Evolutionary conservation across 148 eudicot species (phyloP).

Genomic region (Limonium bicolor): DNA sequence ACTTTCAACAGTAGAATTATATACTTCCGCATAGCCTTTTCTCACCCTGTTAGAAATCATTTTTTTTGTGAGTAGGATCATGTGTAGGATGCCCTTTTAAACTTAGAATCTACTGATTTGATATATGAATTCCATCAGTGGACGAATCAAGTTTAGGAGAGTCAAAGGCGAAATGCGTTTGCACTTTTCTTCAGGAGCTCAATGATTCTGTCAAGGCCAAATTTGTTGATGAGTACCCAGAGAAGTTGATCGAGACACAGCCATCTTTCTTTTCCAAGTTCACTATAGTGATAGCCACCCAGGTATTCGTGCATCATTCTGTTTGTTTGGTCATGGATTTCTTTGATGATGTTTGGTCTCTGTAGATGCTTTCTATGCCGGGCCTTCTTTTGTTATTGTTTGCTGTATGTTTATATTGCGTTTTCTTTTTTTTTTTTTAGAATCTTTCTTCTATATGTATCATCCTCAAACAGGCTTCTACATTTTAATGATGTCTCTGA

Average conservation of each 20-base stretch:
- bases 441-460: not conserved
- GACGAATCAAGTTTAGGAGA: conserved; percentile 77
- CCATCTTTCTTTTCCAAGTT: conserved; percentile 89
- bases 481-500: no score
- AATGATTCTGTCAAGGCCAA: conserved; percentile 95
- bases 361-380: no score
- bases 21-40: no score
- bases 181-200: conserved; percentile 84
- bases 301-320: conserved; percentile 28
- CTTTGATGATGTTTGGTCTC: no score
- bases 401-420: not conserved
- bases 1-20: no score
- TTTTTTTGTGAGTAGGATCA: no score
- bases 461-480: no score
- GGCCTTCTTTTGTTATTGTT: no score
- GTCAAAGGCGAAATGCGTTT: conserved; percentile 87
- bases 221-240: conserved; percentile 77
- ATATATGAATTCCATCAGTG: conserved; percentile 26
- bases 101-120: not conserved
- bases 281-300: conserved; percentile 89
- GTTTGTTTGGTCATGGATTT: conserved; percentile 1
- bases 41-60: no score
- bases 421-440: not conserved
- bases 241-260: conserved; percentile 55
- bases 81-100: no score